Evolutionary conservation across 1,139 yeast genomes (phyloP).

Genomic region (Yamadazyma dendronema): DNA sequence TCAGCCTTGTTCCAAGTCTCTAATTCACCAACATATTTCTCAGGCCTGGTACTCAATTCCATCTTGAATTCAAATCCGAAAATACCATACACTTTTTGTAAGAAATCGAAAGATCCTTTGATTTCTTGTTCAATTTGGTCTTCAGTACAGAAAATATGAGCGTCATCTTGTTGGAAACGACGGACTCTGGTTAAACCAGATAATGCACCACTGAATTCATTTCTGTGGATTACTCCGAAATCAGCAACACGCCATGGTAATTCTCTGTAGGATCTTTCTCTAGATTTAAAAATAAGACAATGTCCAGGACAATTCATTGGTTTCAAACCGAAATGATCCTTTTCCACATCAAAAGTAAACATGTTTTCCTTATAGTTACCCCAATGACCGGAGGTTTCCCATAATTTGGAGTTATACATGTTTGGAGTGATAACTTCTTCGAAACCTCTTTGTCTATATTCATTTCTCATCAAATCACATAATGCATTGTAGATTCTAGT

Average conservation of each 20-base stretch:
- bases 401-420: conserved; percentile 90
- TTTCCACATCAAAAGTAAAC: conserved; percentile 95
- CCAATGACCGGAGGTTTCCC: conserved; percentile 99
- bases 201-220: conserved; percentile 86
- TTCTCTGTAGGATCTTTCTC: conserved; percentile 91
- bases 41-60: conserved; percentile 94
- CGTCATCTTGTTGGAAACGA: conserved; percentile 98
- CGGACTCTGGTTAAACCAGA: conserved; percentile 92
- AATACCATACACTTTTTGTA: conserved; percentile 73
- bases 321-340: conserved; percentile 83
- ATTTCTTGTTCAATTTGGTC: conserved; percentile 88
- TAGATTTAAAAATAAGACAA: conserved; percentile 80
- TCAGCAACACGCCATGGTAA: conserved; percentile 96
- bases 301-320: conserved; percentile 99
- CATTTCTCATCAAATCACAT: conserved; percentile 71
- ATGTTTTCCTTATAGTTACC: conserved; percentile 93
- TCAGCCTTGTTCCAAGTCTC: conserved; percentile 93
- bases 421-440: conserved; percentile 98
- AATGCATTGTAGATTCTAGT: conserved; percentile 90
- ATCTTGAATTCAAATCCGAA: conserved; percentile 87
- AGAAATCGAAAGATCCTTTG: conserved; percentile 72
- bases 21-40: conserved; percentile 80
- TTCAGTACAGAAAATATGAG: conserved; percentile 91
- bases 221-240: conserved; percentile 92
- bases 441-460: conserved; percentile 88